Base-by-base conservation (phyloP, 1,284 basidiomycete species). In the Microbotryum intermedium region DNA sequence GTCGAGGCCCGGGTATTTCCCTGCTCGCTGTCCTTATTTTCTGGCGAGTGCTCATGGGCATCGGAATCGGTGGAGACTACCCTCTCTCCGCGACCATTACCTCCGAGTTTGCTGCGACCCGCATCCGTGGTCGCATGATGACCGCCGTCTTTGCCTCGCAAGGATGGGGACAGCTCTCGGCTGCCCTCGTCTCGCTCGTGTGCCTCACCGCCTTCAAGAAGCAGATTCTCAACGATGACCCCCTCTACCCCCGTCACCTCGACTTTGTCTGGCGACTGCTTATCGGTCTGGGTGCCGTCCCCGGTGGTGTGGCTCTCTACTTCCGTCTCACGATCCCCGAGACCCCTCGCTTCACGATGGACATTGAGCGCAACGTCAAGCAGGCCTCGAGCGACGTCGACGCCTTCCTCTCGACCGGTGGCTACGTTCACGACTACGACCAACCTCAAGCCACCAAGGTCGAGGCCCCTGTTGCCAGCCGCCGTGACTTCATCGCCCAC, bases 321-420 rank as follows among this genome's bases (percentile, higher is more conserved):
- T 84, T 87, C 72, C 84, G 87, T 13, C 76, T 89, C 52, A 86
- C 83, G 0, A 80, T 88, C 5, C 83, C 84, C 16, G 86, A 88
- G 69, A 82, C 85, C 1, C 71, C 88, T 43, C 86, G 88, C 68
- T 93, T 87, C 80, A 91, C 88, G 61, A 88, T 91, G 84, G 88
- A 90, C 76, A 82, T 91, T 68, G 87, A 90, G 76, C 83, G 87
- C 62, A 88, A 90, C 75, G 80, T 90, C 64, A 78, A 82, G 69
- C 84, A 86, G 71, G 87, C 87, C 11, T 71, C 82, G 16, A 76
- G 80, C 56, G 86, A 88, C 72, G 84, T 86, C 65, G 77, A 81
- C 62, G 80, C 80, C 44, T 83, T 87, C 70, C 74, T 89, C 55
- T 77, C 79, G 47, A 79, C 77, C n/a, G 78, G 79, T n/a, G 75